Conservation (phyloP, 2,329 filamentous ascomycete species). For the Mollisiaceae sp. region DNA sequence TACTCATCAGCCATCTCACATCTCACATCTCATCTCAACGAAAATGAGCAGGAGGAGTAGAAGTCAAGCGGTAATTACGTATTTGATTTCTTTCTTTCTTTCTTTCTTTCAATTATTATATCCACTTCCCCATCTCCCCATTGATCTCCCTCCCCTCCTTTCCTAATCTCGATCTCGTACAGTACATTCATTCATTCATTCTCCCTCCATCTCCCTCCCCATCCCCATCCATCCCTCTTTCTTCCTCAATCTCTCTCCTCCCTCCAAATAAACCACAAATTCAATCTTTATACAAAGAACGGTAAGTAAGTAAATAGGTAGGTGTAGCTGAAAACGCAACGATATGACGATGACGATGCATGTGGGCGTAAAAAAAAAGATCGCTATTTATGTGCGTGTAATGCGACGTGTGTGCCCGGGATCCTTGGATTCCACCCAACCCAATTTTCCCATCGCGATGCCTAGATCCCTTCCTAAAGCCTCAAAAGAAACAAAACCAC, state of each 20-base stretch:
- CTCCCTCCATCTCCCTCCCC: neutral
- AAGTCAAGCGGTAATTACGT: neutral
- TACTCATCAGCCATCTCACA: no score
- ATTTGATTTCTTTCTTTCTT: no score
- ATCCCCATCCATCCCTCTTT: neutral
- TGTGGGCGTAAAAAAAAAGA: neutral
- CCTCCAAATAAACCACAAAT: neutral
- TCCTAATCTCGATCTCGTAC: neutral
- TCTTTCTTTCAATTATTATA: constrained; percentile 12
- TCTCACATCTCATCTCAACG: neutral
- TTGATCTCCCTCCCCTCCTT: neutral
- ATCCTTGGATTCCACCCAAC: neutral
- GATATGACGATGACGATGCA: neutral
- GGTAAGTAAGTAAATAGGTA: neutral
- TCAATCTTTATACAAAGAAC: constrained; percentile 9
- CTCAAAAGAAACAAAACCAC: neutral
- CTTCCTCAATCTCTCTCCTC: neutral
- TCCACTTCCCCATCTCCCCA: neutral
- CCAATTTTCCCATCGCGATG: constrained; percentile 5
- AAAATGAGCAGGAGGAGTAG: no score
- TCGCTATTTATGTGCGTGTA: neutral
- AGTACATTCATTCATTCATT: neutral
- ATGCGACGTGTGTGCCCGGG: neutral
- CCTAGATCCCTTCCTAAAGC: neutral
- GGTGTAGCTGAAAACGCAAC: neutral